A percentile compares a stretch with the other conserved stretches of the same genome.
phyloP scores from a whole-genome alignment of 2,329 filamentous ascomycete species.

The Aspergillus fumigatus region DNA sequence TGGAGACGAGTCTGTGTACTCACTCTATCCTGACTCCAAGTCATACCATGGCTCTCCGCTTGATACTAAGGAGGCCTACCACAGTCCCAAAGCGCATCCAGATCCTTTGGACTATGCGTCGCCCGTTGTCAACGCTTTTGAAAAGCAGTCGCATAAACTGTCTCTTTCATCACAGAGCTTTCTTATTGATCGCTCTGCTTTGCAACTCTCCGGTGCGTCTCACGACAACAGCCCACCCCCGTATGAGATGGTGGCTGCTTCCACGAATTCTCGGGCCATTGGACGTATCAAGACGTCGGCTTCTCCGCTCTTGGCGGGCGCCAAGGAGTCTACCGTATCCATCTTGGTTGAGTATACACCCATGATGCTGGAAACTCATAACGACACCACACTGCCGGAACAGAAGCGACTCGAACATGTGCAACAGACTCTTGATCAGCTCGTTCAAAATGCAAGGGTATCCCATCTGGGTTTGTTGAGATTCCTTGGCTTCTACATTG shows the following conservation, averaged over 20 bases:
- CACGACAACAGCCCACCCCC: constrained; percentile 40
- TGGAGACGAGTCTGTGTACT: constrained; percentile 19
- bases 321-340: constrained; percentile 34
- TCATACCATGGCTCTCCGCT: constrained; percentile 37
- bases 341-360: constrained; percentile 41
- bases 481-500: constrained; percentile 51
- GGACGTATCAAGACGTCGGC: constrained; percentile 38
- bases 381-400: constrained; percentile 22
- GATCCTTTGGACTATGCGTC: constrained; percentile 22
- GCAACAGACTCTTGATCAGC: constrained; percentile 35
- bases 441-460: constrained; percentile 39
- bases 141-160: constrained; percentile 19
- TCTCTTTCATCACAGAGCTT: constrained; percentile 28
- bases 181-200: constrained; percentile 36
- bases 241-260: constrained; percentile 40
- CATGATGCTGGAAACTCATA: constrained; percentile 35
- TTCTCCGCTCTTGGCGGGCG: constrained; percentile 28
- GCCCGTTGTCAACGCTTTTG: constrained; percentile 6
- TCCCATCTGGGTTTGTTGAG: constrained; percentile 40
- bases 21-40: constrained; percentile 23
- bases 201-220: constrained; percentile 37
- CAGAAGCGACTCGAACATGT: constrained; percentile 33
- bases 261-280: constrained; percentile 39
- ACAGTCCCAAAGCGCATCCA: constrained; percentile 19
- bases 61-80: constrained; percentile 24